Conservation (phyloP, 257 asterid species). For the Rehmannia glutinosa region DNA sequence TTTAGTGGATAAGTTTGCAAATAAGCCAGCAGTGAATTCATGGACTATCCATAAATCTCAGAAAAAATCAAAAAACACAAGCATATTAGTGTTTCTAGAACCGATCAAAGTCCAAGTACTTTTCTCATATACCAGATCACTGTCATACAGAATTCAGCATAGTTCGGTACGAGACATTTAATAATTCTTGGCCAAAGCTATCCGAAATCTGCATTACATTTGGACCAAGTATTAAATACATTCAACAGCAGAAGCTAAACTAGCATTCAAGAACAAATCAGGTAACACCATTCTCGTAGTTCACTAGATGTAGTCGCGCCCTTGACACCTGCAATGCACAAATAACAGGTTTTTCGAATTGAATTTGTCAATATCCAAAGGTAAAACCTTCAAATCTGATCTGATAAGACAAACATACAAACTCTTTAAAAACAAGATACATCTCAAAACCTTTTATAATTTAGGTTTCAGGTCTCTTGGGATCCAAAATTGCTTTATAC, state of each 20-base stretch:
- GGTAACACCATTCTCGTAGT: neutral
- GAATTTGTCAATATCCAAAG: neutral
- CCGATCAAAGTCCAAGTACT: no score
- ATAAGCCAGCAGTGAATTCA: no score
- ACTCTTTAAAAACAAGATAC: neutral
- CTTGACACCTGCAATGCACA: constrained; percentile 15
- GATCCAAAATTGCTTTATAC: neutral
- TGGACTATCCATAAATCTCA: no score
- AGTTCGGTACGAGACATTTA: neutral
- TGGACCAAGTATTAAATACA: constrained; percentile 18
- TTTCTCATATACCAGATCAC: no score
- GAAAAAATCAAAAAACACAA: constrained; percentile 1
- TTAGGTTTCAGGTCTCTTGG: neutral
- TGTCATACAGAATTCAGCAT: constrained; percentile 1
- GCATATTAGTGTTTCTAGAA: neutral
- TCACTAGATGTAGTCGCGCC: neutral
- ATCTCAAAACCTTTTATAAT: neutral
- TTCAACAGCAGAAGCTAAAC: constrained; percentile 4
- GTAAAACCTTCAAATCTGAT: neutral
- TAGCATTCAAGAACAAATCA: constrained; percentile 16
- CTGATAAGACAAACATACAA: neutral
- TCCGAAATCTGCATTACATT: constrained; percentile 11
- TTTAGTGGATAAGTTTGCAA: neutral
- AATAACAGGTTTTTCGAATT: neutral
- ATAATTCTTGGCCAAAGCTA: neutral